phyloP scores from a whole-genome alignment of 1,139 yeast genomes.

The Yamadazyma trypodendri region DNA sequence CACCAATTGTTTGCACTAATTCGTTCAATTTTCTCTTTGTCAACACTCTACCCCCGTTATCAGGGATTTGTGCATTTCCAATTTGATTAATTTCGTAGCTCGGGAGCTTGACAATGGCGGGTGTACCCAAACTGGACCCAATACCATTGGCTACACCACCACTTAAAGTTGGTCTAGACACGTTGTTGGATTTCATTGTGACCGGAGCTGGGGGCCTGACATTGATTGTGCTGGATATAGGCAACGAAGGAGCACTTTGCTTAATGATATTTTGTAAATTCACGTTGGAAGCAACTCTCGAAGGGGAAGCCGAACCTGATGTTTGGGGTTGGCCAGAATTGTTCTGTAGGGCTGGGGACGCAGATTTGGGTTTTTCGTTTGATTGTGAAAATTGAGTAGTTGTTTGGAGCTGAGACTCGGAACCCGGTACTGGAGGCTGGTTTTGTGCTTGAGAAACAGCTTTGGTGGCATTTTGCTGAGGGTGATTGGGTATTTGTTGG shows the following conservation, averaged over 20 bases:
- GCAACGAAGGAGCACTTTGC: conserved; percentile 68
- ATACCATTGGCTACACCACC: conserved; percentile 78
- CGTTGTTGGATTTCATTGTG: conserved; percentile 46
- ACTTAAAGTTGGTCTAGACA: conserved; percentile 73
- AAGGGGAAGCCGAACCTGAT: conserved; percentile 11
- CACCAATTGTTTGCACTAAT: conserved; percentile 76
- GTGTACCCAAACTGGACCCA: conserved; percentile 65
- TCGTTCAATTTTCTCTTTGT: conserved; percentile 88
- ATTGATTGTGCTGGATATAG: conserved; percentile 67
- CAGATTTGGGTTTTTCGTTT: conserved; percentile 9
- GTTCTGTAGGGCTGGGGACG: conserved; percentile 10
- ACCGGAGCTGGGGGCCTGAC: conserved; percentile 66
- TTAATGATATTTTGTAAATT: conserved; percentile 51
- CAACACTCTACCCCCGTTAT: conserved; percentile 72
- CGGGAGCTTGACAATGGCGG: conserved; percentile 75
- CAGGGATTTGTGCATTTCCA: conserved; percentile 38
- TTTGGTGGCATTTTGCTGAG: conserved; percentile 5
- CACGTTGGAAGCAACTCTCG: conserved; percentile 16
- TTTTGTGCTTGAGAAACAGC: conserved; percentile 6
- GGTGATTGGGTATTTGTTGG: conserved; percentile 4
- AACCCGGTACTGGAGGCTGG: neutral
- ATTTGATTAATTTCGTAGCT: conserved; percentile 68
- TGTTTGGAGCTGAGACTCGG: conserved; percentile 3
- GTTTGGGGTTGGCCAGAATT: conserved; percentile 5
- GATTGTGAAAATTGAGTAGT: conserved; percentile 7